Evolutionary conservation across 1,284 basidiomycete genomes (phyloP).

Genomic region (Ceratobasidium sp.): DNA sequence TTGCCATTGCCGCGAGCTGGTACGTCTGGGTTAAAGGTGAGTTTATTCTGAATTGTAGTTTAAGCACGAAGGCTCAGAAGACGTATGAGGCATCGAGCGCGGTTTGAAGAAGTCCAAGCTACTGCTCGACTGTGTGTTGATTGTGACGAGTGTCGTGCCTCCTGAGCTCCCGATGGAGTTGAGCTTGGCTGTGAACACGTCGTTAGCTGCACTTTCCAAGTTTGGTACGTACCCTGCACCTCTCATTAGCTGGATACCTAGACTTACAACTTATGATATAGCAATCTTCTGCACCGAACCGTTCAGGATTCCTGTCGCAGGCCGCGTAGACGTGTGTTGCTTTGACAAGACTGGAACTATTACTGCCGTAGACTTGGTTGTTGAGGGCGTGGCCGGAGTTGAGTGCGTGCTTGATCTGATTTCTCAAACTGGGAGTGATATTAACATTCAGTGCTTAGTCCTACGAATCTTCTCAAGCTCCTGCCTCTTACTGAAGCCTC

Average conservation of each 20-base stretch:
- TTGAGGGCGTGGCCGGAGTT: conserved; percentile 91
- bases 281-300: conserved; percentile 98
- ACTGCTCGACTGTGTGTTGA: conserved; percentile 91
- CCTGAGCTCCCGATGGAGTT: conserved; percentile 97
- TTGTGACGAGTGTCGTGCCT: conserved; percentile 95
- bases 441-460: conserved; percentile 57
- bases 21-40: conserved; percentile 95
- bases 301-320: conserved; percentile 94
- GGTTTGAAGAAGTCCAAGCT: conserved; percentile 94
- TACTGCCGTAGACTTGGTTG: conserved; percentile 93
- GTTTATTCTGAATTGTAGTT: conserved; percentile 48
- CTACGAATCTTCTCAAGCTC: conserved; percentile 72
- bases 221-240: conserved; percentile 67
- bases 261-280: conserved; percentile 55
- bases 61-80: background rate
- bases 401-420: conserved; percentile 67
- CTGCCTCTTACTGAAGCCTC: conserved; percentile 82
- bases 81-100: conserved; percentile 78
- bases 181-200: conserved; percentile 93
- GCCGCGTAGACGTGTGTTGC: conserved; percentile 95
- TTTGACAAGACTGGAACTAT: conserved; percentile 99
- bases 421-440: background rate
- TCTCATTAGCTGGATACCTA: background rate
- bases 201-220: conserved; percentile 92
- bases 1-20: conserved; percentile 94